A percentile compares a stretch with the other conserved stretches of the same genome.
phyloP scores from a whole-genome alignment of 176 grass and related monocot genomes.

The Zea luxurians region DNA sequence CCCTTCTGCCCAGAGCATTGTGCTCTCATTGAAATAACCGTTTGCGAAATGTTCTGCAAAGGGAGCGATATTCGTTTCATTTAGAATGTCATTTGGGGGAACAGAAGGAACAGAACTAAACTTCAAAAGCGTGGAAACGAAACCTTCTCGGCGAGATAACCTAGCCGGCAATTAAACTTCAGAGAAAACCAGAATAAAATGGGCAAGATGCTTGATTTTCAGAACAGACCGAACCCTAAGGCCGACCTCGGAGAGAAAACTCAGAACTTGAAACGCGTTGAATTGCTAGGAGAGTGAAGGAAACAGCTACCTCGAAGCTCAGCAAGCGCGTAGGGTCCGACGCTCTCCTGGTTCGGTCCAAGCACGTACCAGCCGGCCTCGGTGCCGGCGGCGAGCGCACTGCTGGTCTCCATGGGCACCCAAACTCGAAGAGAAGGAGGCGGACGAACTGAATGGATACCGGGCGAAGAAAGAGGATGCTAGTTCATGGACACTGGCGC shows the following conservation, averaged over 20 bases:
- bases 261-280: neutral
- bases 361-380: slow-evolving; percentile 84
- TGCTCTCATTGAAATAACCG: slow-evolving; percentile 64
- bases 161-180: neutral
- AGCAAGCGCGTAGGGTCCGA: slow-evolving; percentile 72
- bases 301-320: slow-evolving; percentile 63
- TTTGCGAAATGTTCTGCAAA: slow-evolving; percentile 68
- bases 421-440: slow-evolving; percentile 39
- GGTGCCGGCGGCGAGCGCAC: neutral
- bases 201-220: neutral
- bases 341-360: slow-evolving; percentile 74
- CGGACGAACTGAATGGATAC: slow-evolving; percentile 7
- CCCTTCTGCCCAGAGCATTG: slow-evolving; percentile 85
- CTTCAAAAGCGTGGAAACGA: slow-evolving; percentile 3
- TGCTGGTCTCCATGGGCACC: slow-evolving; percentile 51
- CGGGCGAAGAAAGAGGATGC: neutral
- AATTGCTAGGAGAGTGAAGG: neutral
- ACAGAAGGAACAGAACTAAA: slow-evolving; percentile 12
- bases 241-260: neutral
- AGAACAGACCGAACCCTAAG: slow-evolving; percentile 33
- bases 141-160: neutral
- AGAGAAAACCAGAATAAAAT: neutral
- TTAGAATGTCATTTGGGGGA: neutral
- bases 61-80: slow-evolving; percentile 2
- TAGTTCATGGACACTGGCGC: neutral